Percentiles rank a stretch among this genome's conserved stretches.
Conservation (phyloP, 192 early-diverging fungal genomes). For the Coemansia sp. region DNA sequence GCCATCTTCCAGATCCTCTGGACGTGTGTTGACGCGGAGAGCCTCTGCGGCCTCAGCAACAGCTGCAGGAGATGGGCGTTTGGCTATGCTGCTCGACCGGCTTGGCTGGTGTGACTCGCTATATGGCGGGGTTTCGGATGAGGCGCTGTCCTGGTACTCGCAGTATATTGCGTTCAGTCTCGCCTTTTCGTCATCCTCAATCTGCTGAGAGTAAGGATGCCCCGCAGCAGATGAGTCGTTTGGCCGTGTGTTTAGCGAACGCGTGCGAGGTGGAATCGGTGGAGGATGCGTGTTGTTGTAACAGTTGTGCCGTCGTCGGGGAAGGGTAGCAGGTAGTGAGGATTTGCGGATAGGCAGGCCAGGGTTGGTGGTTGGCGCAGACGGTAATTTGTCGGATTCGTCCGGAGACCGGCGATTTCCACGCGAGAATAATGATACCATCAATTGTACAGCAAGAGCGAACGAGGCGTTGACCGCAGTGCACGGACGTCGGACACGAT, state of each 20-base stretch:
- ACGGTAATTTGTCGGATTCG: background rate
- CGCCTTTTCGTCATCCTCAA: slow-evolving; percentile 44
- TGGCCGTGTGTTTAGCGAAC: slow-evolving; percentile 25
- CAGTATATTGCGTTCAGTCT: slow-evolving; percentile 30
- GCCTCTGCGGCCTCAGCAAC: background rate
- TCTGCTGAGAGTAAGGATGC: slow-evolving; percentile 21
- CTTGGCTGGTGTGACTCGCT: slow-evolving; percentile 25
- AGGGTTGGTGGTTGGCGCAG: slow-evolving; percentile 1
- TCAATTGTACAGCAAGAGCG: slow-evolving; percentile 9
- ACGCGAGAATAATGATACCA: slow-evolving; percentile 41
- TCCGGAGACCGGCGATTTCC: slow-evolving; percentile 24
- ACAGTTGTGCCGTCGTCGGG: slow-evolving; percentile 6
- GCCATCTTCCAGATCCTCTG: background rate
- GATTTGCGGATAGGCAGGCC: slow-evolving; percentile 17
- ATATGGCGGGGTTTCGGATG: slow-evolving; percentile 9
- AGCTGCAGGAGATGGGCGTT: slow-evolving; percentile 3
- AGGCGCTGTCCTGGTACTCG: slow-evolving; percentile 25
- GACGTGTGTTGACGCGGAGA: slow-evolving; percentile 38
- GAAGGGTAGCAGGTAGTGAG: slow-evolving; percentile 5
- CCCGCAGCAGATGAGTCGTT: background rate
- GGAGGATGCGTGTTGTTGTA: slow-evolving; percentile 13
- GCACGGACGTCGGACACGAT: background rate
- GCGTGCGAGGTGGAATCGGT: slow-evolving; percentile 37
- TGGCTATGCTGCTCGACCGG: slow-evolving; percentile 37
- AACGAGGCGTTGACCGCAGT: background rate